Evolutionary conservation across 2,329 filamentous ascomycete species (phyloP).

Genomic region (Fusarium pininemorale): DNA sequence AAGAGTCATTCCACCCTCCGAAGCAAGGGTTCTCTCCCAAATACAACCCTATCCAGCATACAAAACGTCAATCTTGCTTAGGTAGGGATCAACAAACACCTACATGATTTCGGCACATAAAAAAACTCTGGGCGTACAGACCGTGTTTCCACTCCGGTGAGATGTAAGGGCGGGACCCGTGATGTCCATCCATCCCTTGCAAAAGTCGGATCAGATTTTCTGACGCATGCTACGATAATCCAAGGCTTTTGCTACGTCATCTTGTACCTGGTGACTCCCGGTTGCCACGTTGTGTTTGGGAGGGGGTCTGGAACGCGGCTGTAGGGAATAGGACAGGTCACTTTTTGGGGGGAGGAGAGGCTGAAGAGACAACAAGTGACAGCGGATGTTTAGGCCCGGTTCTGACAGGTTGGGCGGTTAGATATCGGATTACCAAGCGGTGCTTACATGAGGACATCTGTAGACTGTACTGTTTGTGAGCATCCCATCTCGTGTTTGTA

Average conservation of each 20-base stretch:
- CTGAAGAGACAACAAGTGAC: not conserved
- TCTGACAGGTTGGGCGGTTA: not conserved
- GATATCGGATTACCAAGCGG: not conserved
- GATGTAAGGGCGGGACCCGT: conserved; percentile 1
- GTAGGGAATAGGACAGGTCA: not conserved
- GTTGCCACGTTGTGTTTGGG: not conserved
- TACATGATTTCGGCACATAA: not conserved
- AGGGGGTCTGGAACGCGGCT: not conserved
- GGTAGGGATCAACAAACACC: not conserved
- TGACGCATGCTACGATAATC: conserved; percentile 2
- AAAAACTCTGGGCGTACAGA: not conserved
- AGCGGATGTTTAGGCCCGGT: not conserved
- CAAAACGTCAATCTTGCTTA: not conserved
- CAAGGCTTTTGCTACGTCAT: not conserved
- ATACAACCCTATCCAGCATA: not conserved
- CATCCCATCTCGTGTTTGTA: too few species aligned
- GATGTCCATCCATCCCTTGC: not conserved
- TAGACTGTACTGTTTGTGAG: not conserved
- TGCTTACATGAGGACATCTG: not conserved
- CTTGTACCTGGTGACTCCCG: not conserved
- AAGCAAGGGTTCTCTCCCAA: not conserved
- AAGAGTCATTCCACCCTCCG: not conserved
- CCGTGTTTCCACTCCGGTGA: conserved; percentile 22
- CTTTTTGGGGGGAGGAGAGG: not conserved
- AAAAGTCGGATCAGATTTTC: not conserved